A percentile compares a stretch with the other conserved stretches of the same genome.
Evolutionary conservation across 139 green algal species (phyloP).

Genomic region (Ostreobium quekettii): DNA sequence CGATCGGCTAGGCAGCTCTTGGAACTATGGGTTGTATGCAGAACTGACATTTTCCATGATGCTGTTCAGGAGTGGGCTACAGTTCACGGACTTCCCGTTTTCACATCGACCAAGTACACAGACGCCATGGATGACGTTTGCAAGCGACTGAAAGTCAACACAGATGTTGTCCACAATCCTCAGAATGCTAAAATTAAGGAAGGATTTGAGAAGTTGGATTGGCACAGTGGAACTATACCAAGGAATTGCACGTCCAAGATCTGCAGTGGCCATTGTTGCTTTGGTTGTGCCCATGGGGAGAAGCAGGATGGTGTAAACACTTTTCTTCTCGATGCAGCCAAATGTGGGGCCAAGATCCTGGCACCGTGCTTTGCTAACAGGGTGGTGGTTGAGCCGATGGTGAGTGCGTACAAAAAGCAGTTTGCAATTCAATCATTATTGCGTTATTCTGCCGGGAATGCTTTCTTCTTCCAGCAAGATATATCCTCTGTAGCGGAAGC

Average conservation of each 20-base stretch:
- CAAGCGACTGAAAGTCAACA: neutral
- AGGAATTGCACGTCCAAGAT: neutral
- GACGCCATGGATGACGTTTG: neutral
- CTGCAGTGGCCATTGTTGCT: neutral
- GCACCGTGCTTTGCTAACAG: neutral
- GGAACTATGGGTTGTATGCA: too few species aligned
- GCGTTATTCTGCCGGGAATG: too few species aligned
- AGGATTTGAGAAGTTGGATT: neutral
- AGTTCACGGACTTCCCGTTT: neutral
- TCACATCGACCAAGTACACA: neutral
- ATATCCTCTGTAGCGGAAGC: too few species aligned
- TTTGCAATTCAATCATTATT: too few species aligned
- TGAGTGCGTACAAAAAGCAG: too few species aligned
- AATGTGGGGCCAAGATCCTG: neutral
- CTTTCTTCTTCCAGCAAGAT: too few species aligned
- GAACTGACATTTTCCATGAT: too few species aligned
- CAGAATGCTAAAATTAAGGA: neutral
- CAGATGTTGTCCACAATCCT: neutral
- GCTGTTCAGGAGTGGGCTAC: too few species aligned
- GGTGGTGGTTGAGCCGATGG: neutral
- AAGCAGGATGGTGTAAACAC: neutral
- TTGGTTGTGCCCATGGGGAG: neutral
- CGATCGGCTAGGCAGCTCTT: too few species aligned
- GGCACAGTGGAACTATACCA: neutral
- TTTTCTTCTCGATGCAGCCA: neutral